Evolutionary conservation across 805 yeast species (phyloP).

Genomic region (Schwanniomyces yamadae): DNA sequence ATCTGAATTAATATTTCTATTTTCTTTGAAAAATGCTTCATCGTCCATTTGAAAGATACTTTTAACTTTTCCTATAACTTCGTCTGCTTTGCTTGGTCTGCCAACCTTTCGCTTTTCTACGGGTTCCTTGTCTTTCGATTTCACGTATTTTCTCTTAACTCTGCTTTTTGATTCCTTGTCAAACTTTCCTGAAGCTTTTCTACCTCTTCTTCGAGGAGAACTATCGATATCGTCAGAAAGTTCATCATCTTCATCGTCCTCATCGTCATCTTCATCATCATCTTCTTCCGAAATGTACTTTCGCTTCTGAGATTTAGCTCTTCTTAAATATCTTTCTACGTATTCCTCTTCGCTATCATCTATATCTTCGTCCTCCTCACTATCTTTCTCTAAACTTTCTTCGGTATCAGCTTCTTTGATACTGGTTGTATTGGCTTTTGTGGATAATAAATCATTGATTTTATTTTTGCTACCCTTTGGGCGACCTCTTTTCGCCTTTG

Average conservation of each 20-base stretch:
- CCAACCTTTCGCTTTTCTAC: conserved; percentile 17
- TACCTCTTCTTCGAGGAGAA: conserved; percentile 12
- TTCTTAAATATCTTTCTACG: conserved; percentile 12
- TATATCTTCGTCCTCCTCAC: background rate
- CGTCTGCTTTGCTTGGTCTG: conserved; percentile 26
- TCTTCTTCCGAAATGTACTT: conserved; percentile 3
- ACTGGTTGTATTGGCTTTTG: background rate
- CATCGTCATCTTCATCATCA: conserved; percentile 7
- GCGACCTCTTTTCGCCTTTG: background rate
- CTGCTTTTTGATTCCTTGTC: background rate
- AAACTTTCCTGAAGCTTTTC: background rate
- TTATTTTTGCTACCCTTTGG: conserved; percentile 4
- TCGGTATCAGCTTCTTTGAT: background rate
- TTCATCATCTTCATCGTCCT: conserved; percentile 1
- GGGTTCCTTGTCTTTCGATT: conserved; percentile 11
- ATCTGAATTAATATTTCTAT: background rate
- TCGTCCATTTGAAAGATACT: conserved; percentile 38
- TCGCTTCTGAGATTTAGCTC: conserved; percentile 26
- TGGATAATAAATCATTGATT: conserved; percentile 1
- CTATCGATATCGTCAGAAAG: conserved; percentile 7
- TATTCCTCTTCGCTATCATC: conserved; percentile 5
- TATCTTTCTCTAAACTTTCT: background rate
- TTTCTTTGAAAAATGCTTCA: conserved; percentile 22
- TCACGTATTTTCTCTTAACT: conserved; percentile 11
- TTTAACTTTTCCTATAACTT: conserved; percentile 25